These are phyloP conservation scores for Dimargaris cristalligena DNA, from an alignment of 192 early-diverging fungal species.

Conservation along the genomic window DNA sequence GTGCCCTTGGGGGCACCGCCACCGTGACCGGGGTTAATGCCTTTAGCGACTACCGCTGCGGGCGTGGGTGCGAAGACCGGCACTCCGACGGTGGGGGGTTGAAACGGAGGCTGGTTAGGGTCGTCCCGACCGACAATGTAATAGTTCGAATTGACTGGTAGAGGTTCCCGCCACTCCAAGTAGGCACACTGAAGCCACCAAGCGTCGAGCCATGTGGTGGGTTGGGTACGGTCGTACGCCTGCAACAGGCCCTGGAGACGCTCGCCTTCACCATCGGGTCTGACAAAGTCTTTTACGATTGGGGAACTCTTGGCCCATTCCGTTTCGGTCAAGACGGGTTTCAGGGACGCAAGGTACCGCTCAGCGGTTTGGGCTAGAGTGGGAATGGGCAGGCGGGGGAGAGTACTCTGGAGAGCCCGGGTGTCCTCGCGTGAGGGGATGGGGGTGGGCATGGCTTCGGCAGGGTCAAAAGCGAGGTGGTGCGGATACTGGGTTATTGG, in stretches of 20 bases:
- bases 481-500: too few relatives aligned
- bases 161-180: slow-evolving; percentile 60
- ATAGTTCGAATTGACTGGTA: slow-evolving; percentile 82
- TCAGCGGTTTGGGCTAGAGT: slow-evolving; percentile 34
- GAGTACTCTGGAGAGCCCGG: slow-evolving; percentile 3
- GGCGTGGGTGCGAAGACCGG: too few relatives aligned
- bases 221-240: slow-evolving; percentile 36
- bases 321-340: slow-evolving; percentile 33
- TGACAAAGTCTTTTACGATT: slow-evolving; percentile 29
- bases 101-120: slow-evolving; percentile 19
- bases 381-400: slow-evolving; percentile 49
- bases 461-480: too few relatives aligned
- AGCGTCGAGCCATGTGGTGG: slow-evolving; percentile 48
- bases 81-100: too few relatives aligned
- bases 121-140: slow-evolving; percentile 57
- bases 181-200: slow-evolving; percentile 60
- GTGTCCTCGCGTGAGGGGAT: background rate
- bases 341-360: slow-evolving; percentile 37
- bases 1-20: slow-evolving; percentile 18
- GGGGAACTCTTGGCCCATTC: slow-evolving; percentile 25
- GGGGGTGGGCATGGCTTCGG: background rate
- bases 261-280: slow-evolving; percentile 29
- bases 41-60: too few relatives aligned
- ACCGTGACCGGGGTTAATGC: slow-evolving; percentile 16
- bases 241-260: slow-evolving; percentile 43